A percentile compares a stretch with the other conserved stretches of the same genome.
These are phyloP conservation scores for Xylaria sp. DNA, from an alignment of 2,329 filamentous ascomycete species.

Conservation along the genomic window DNA sequence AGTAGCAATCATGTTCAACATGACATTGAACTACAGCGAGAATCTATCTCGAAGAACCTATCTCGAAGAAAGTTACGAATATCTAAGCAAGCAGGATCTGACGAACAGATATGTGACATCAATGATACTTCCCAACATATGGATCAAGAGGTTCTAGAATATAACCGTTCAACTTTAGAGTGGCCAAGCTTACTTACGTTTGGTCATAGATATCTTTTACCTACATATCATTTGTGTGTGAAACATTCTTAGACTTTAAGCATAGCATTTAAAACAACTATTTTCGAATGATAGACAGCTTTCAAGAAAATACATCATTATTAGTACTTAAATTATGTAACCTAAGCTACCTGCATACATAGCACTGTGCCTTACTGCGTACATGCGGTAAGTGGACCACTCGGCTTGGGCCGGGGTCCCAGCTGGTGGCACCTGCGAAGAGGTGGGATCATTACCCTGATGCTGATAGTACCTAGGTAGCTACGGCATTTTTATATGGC, in stretches of 20 bases:
- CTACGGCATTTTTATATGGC: not conserved
- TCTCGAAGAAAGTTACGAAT: not conserved
- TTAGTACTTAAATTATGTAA: too few species aligned
- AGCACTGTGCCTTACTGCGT: too few species aligned
- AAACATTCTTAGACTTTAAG: too few species aligned
- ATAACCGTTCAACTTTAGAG: not conserved
- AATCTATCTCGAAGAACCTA: not conserved
- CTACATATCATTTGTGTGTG: not conserved
- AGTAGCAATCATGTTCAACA: constrained; percentile 9
- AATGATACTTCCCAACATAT: not conserved
- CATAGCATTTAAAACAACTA: too few species aligned
- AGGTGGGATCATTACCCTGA: not conserved
- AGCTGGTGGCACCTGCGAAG: constrained; percentile 22
- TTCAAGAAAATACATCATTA: too few species aligned
- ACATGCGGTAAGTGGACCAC: not conserved
- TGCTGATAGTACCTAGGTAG: not conserved
- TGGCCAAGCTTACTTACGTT: not conserved
- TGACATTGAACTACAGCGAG: not conserved
- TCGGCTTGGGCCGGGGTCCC: not conserved
- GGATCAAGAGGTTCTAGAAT: not conserved
- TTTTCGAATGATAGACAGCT: too few species aligned
- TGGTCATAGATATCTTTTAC: not conserved
- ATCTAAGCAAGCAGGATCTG: not conserved
- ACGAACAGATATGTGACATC: not conserved
- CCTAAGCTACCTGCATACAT: too few species aligned